Conservation (phyloP, 208 protist species). For the Trypanosoma brucei region DNA sequence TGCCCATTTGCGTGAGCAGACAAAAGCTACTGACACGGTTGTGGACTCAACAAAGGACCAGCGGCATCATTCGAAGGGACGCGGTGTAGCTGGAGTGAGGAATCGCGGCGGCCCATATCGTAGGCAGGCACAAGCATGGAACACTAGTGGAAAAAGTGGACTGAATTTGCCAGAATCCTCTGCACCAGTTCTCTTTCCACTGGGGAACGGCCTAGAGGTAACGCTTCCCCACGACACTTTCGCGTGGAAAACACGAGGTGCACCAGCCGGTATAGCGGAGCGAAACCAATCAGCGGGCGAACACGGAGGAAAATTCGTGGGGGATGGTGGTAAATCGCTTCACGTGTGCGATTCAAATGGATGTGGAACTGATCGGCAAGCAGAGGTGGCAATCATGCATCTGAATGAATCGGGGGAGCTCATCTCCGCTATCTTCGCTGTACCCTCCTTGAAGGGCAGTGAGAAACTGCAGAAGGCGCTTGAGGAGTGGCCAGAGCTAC, state of each 20-base stretch:
- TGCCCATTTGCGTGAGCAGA: no score
- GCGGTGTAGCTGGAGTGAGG: no score
- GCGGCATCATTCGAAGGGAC: no score
- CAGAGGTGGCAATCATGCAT: no score
- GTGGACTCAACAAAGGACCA: no score
- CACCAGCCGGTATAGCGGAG: not conserved
- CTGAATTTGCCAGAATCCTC: not conserved
- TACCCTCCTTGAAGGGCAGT: not conserved
- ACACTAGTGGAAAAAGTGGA: not conserved
- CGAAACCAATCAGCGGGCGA: no score
- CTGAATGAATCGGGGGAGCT: not conserved
- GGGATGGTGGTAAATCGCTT: no score
- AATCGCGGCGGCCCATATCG: not conserved
- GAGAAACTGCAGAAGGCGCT: slow-evolving; percentile 8
- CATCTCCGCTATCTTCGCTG: not conserved
- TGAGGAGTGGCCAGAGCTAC: slow-evolving; percentile 5
- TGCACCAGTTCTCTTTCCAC: slow-evolving; percentile 1
- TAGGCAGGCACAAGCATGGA: slow-evolving; percentile 1
- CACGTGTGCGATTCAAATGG: no score
- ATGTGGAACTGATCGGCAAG: no score
- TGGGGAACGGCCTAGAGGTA: slow-evolving; percentile 19
- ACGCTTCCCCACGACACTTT: not conserved
- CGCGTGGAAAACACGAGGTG: not conserved
- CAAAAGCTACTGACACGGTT: no score
- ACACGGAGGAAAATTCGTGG: no score